A percentile compares a stretch with the other conserved stretches of the same genome.
Evolutionary conservation across 495 filamentous ascomycete species (phyloP).

Genomic region (Trichoderma reesei): DNA sequence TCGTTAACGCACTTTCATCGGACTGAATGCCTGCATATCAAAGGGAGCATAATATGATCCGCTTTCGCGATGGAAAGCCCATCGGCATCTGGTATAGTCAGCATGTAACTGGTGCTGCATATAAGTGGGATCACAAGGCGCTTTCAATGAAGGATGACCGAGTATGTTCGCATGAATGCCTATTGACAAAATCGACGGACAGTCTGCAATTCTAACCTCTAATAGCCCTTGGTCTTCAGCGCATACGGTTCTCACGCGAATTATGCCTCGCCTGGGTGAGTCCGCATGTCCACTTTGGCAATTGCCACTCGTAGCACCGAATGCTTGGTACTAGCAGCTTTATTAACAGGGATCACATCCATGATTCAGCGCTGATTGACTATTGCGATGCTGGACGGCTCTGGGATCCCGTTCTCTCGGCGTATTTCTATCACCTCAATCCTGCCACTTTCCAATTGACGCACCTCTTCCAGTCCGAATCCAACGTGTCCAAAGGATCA

Average conservation of each 20-base stretch:
- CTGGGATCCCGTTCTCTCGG: conserved; percentile 11
- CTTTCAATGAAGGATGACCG: conserved; percentile 9
- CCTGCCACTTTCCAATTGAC: conserved; percentile 6
- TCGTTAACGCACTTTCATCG: background rate
- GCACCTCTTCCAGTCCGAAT: background rate
- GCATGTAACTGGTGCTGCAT: conserved; percentile 9
- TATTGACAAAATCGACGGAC: background rate
- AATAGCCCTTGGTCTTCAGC: conserved; percentile 11
- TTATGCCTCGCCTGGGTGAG: conserved; percentile 10
- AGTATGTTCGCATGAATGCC: background rate
- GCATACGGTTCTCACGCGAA: conserved; percentile 12
- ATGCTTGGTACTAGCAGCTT: background rate
- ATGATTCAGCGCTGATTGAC: conserved; percentile 10
- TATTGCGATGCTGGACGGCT: conserved; percentile 10
- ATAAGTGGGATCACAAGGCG: conserved; percentile 6
- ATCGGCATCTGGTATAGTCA: conserved; percentile 13
- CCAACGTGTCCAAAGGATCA: background rate
- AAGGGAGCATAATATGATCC: conserved; percentile 14
- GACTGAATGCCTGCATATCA: background rate
- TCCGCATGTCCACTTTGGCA: background rate
- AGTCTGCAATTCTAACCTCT: background rate
- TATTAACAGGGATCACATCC: conserved; percentile 1
- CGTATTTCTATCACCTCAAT: conserved; percentile 12
- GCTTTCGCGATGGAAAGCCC: conserved; percentile 9
- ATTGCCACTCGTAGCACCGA: background rate